Percentiles rank a stretch among this genome's conserved stretches.
Conservation (phyloP, 257 asterid genomes). For the Dorcoceras hygrometricum region DNA sequence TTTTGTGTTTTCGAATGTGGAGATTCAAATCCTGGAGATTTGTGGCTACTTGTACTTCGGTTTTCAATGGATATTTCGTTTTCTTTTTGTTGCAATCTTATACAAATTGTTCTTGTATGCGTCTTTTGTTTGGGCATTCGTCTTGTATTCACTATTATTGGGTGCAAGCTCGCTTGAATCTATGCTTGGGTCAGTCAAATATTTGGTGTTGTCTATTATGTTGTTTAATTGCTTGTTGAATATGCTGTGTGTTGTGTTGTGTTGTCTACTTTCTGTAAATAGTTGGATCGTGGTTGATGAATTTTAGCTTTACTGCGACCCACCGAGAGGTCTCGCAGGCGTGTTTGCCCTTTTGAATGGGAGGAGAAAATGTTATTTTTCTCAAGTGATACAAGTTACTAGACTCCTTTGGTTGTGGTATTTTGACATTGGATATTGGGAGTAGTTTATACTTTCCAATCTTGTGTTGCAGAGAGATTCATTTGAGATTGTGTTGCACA, state of each 20-base stretch:
- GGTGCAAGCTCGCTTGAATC: background rate
- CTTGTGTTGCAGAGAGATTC: background rate
- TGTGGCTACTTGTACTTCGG: background rate
- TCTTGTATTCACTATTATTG: background rate
- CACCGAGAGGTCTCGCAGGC: no score
- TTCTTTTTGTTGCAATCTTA: constrained; percentile 14
- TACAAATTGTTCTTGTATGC: constrained; percentile 26
- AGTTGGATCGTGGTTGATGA: background rate
- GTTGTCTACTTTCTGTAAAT: background rate
- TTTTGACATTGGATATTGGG: background rate
- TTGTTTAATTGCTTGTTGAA: background rate
- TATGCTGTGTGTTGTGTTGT: background rate
- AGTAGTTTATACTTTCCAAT: background rate
- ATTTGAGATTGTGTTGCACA: background rate
- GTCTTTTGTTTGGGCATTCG: background rate
- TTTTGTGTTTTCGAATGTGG: constrained; percentile 5
- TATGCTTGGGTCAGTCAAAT: constrained; percentile 5
- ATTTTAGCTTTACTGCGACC: background rate
- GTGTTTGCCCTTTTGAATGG: constrained; percentile 2
- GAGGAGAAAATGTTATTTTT: background rate
- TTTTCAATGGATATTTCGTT: constrained; percentile 29
- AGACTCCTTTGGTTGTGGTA: background rate
- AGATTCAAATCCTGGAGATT: constrained; percentile 13
- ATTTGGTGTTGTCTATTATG: constrained; percentile 6
- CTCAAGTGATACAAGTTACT: background rate